Evolutionary conservation across 2,329 filamentous ascomycete species (phyloP), one percentile per base, ranked within the genome.

Genomic region (Ilyonectria mors-panacis): DNA sequence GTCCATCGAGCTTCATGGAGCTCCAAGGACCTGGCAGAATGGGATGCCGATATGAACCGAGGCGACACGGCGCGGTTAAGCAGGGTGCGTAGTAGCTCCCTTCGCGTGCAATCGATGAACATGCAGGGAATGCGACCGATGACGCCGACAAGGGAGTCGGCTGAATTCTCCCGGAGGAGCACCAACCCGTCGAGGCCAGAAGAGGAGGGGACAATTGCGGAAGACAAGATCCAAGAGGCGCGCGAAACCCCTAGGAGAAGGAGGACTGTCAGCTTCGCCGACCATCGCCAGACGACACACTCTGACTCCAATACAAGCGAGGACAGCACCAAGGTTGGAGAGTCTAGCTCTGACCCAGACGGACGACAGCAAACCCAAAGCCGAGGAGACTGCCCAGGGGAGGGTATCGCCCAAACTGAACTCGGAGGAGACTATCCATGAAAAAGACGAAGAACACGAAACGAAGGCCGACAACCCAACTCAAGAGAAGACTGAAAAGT

Each of bases 1-100:
- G 79, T 80, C 1, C 85, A 87, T 64, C 81, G 86, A 47, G 78
- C 81, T 4, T 87, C 85, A 12, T 88, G 86, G 86, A 87, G 82
- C 70, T 83, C 86, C 6, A 82, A 81, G 26, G 86, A 88, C 59
- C 84, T 88, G 69, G 81, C 83, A 7, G 81, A 83, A 44, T 81
- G 80, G 78, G 79, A 81, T 70, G 74, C 78, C 3, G 79, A 81
- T 55, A 78, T 78, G 76, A 80, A 75, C 23, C 73, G 78, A 26
- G 75, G 78, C 9, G 76, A 78, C 30, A 70, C 71, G 13, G 70
- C 73, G 35, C 73, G 76, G 4, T n/a, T 71, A 7, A 69, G 70
- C n/a, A 73, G 71, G 33, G 75, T 80, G 21, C 73, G 80, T 13
- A 80, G 70, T 48, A 76, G 73, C 55, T 81, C 80, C 1, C 70